These are phyloP conservation scores for Schizonepeta tenuifolia DNA, from an alignment of 257 asterid species.

Conservation along the genomic window DNA sequence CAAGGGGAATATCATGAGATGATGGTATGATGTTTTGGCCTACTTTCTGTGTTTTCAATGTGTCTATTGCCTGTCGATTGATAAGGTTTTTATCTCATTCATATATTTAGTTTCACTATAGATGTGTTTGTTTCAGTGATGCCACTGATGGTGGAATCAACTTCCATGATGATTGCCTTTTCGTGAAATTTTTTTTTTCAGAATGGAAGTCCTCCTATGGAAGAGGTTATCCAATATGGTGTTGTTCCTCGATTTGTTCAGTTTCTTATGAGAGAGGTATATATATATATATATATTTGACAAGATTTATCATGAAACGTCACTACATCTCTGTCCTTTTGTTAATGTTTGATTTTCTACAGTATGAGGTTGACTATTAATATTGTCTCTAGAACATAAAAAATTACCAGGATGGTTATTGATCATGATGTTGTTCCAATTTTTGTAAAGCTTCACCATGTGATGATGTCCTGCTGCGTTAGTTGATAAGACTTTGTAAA, in stretches of 20 bases:
- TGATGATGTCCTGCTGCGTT: slow-evolving; percentile 95
- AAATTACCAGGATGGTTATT: slow-evolving; percentile 83
- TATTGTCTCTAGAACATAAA: slow-evolving; percentile 95
- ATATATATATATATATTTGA: slow-evolving; percentile 44
- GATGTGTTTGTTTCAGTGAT: background rate
- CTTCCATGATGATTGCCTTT: slow-evolving; percentile 23
- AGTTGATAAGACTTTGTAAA: too few species aligned
- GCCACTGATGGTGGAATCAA: slow-evolving; percentile 1
- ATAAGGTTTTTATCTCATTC: slow-evolving; percentile 39
- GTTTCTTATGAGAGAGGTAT: slow-evolving; percentile 78
- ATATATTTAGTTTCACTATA: background rate
- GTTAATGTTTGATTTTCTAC: slow-evolving; percentile 15
- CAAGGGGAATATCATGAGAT: too few species aligned
- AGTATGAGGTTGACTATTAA: slow-evolving; percentile 96
- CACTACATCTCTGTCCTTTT: background rate
- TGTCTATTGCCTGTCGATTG: slow-evolving; percentile 93
- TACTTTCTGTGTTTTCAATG: too few species aligned
- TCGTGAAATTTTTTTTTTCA: slow-evolving; percentile 37
- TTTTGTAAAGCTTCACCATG: slow-evolving; percentile 79
- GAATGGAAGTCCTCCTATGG: slow-evolving; percentile 93
- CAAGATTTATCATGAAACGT: background rate
- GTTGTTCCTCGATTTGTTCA: slow-evolving; percentile 95
- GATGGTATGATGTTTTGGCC: too few species aligned
- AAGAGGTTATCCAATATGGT: slow-evolving; percentile 92
- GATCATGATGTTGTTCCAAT: slow-evolving; percentile 92